phyloP scores from a whole-genome alignment of 331 rosid species.

The Rosa hybrid region DNA sequence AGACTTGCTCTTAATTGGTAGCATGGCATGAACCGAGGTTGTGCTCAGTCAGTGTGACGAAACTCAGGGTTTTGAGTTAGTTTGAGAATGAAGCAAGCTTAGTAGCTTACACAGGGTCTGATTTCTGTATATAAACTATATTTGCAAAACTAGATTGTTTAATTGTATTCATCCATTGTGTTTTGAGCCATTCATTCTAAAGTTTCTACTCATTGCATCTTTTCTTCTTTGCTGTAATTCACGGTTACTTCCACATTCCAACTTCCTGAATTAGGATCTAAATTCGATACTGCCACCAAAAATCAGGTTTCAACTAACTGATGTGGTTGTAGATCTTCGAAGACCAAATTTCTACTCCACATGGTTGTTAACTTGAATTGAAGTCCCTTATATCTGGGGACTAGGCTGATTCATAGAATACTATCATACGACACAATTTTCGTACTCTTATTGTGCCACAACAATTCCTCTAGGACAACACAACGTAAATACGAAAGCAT shows the following conservation, averaged over 20 bases:
- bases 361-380: too few relatives aligned
- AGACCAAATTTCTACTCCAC: too few relatives aligned
- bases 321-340: neutral
- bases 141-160: neutral
- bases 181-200: constrained; percentile 7
- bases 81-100: constrained; percentile 2
- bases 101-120: neutral
- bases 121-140: constrained; percentile 6
- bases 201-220: neutral
- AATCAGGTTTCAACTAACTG: neutral
- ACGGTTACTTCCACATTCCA: neutral
- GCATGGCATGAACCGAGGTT: neutral
- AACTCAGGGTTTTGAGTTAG: constrained; percentile 9
- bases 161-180: neutral
- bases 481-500: neutral
- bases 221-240: neutral
- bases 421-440: neutral
- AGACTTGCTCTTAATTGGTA: constrained; percentile 3
- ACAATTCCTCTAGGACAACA: neutral
- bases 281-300: neutral
- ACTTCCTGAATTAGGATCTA: neutral
- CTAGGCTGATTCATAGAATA: too few relatives aligned
- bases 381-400: neutral
- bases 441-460: neutral
- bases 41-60: constrained; percentile 8